These are phyloP conservation scores for Trichophyton equinum DNA, from an alignment of 2,329 filamentous ascomycete species.

Conservation along the genomic window DNA sequence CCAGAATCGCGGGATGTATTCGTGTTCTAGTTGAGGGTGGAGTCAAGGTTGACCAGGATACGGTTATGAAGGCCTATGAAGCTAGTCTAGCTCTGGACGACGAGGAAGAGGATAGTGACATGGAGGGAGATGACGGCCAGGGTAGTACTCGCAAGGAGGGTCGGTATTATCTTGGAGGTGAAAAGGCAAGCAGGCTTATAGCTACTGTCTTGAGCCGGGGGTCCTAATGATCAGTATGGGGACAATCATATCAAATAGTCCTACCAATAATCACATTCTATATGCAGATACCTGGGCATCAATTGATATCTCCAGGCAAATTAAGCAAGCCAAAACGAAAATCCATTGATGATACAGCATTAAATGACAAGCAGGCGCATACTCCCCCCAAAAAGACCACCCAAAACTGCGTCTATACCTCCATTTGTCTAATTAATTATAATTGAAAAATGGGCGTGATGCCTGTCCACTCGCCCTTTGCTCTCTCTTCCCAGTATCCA, in stretches of 20 bases:
- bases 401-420: background rate
- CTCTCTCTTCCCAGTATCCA: constrained; percentile 85
- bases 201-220: constrained; percentile 10
- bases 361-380: background rate
- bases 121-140: constrained; percentile 24
- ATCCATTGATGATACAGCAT: background rate
- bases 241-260: background rate
- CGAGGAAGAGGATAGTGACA: constrained; percentile 29
- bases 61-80: constrained; percentile 68
- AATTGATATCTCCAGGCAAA: background rate
- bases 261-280: background rate
- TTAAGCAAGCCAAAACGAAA: background rate
- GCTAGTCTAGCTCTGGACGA: constrained; percentile 59
- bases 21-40: constrained; percentile 70
- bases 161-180: constrained; percentile 32
- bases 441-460: constrained; percentile 44
- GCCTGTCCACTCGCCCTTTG: constrained; percentile 51
- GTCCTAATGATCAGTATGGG: background rate
- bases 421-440: constrained; percentile 7
- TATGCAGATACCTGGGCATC: background rate
- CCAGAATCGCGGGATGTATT: constrained; percentile 68
- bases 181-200: constrained; percentile 28
- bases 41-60: constrained; percentile 78
- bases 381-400: background rate
- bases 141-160: constrained; percentile 21